Evolutionary conservation across 1,284 basidiomycete genomes (phyloP), one percentile per base, ranked within the genome.

Genomic region (Cryptococcus jaspeensis): DNA sequence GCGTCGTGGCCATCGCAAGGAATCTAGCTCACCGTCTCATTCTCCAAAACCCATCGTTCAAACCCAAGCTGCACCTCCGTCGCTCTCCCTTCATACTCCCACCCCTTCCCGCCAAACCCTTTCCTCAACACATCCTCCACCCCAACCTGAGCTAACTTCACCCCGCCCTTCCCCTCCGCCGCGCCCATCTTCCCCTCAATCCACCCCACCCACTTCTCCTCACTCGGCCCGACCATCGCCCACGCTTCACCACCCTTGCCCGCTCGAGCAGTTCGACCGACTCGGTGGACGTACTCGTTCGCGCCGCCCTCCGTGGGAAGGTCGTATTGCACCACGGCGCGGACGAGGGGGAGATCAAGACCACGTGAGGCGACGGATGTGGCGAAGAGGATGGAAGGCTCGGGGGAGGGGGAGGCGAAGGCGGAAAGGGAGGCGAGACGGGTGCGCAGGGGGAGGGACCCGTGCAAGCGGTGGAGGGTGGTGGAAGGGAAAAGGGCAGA

Each of bases 291-390:
- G 69, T 99, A 99, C 76, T 99, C 96, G 22, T 89, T 96, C 16
- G 88, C 88, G 2, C 96, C 95, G 15, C 93, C 91, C 79, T 99
- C 96, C 0, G 96, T 99, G 0, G 96, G 95, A 25, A 98, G 84
- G 75, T 99, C 96, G 72, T 95, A 95, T 72, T 99, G 96, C 36
- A 99, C 81, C 55, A 99, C 94, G 3, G 91, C 90, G 18, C 88
- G 87, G 8, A 99, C 93, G n/a, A 92, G 84, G 2, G 93, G 93
- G 45, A 99, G 80, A 79, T 99, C 96, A n/a, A 99, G 83, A 70
- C 96, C 96, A 71, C 96, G 90, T 35, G 94, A 92, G 0, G 95
- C 96, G 55, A 99, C 93, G 2, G 92, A 95, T 1, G 96, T 99
- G 71, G 94, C 98, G 41, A 99, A 81, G 7, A 99, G 82, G 49